Evolutionary conservation across 805 yeast species (phyloP), one percentile per base, ranked within the genome.

Genomic region (Candida golubevii): DNA sequence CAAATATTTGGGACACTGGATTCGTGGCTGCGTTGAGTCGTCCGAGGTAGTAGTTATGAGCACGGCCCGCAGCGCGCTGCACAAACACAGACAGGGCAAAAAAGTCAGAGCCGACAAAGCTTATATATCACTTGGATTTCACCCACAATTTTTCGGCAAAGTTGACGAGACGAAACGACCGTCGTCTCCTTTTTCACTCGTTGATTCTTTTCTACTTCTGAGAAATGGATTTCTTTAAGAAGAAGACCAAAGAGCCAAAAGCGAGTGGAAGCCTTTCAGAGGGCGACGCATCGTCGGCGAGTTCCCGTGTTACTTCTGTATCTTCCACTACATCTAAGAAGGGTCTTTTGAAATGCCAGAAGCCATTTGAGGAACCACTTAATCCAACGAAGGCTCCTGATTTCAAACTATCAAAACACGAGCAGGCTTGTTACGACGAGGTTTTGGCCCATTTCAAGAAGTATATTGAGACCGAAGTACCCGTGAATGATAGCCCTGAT

Each of bases 281-380:
- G 26, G 44, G 42, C 33, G 57, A 53, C 15, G 41, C 42, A 14
- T 45, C 46, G 15, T 53, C 57, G 1, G 49, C 39, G 30, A 49
- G 54, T 13, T 51, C 57, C 23, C 44, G 46, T 26, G 45, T 42
- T 27, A 53, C 54, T 11, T 40, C 56, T 3, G 40, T 42, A 7
- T 46, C 51, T 2, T 39, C 49, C 35, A 31, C 37, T 13, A 14
- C 42, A 11, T 43, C 55, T 30, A 59, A 56, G 36, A 53, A 50
- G 37, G 55, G 53, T 27, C 61, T 57, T 36, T 57, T 66, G 32
- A 69, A 67, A 51, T 54, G 74, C 41, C 61, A 64, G 40, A 58
- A 52, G 4, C 76, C 76, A 2, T 71, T 71, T 46, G 71, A 66
- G 26, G 47, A 60, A 13, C 76, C 76, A 4, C 46, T 67, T 12